These are phyloP conservation scores for Erythrophleum ivorense DNA, from an alignment of 331 rosid genomes.

Conservation along the genomic window DNA sequence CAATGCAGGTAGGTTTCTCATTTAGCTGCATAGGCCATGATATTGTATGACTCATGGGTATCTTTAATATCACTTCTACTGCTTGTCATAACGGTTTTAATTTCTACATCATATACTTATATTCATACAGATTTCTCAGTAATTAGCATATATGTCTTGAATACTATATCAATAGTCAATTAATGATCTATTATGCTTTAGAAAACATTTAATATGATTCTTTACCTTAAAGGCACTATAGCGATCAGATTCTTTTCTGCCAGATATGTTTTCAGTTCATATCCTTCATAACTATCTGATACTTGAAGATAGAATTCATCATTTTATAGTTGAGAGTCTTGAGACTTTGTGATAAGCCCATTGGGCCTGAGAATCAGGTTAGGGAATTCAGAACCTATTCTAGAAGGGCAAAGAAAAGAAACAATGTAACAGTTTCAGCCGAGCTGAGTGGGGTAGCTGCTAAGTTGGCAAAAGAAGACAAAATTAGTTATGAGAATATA, in stretches of 20 bases:
- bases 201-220: slow-evolving; percentile 31
- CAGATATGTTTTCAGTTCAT: background rate
- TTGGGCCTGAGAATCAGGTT: no score
- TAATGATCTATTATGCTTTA: slow-evolving; percentile 1
- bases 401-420: no score
- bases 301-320: slow-evolving; percentile 22
- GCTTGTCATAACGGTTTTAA: slow-evolving; percentile 25
- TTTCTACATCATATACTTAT: background rate
- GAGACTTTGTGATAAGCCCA: background rate
- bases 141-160: slow-evolving; percentile 32
- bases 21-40: slow-evolving; percentile 40
- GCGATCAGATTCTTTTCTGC: background rate
- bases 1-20: slow-evolving; percentile 78
- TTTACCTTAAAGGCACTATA: slow-evolving; percentile 25
- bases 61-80: slow-evolving; percentile 15
- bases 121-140: slow-evolving; percentile 18
- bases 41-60: slow-evolving; percentile 26
- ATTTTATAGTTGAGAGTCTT: slow-evolving; percentile 25
- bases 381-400: no score
- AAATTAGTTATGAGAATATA: no score
- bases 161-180: slow-evolving; percentile 20
- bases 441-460: no score
- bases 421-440: no score
- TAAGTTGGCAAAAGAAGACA: no score
- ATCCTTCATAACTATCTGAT: slow-evolving; percentile 1